Evolutionary conservation across 2,329 filamentous ascomycete genomes (phyloP).

Genomic region (Triangularia verruculosa): DNA sequence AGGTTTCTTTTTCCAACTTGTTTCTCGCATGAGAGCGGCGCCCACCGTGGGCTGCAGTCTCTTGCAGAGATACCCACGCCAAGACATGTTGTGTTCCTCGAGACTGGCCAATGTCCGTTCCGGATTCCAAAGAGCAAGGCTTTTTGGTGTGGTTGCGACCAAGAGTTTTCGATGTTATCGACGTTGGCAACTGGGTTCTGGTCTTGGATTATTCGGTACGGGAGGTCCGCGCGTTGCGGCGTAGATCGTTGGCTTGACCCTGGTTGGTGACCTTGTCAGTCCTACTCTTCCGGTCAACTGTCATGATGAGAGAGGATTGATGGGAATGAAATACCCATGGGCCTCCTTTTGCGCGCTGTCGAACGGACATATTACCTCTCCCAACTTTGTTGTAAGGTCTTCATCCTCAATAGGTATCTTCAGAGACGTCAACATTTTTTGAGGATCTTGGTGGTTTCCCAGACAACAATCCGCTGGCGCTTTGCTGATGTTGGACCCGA

Average conservation of each 20-base stretch:
- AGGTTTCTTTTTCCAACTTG: not conserved
- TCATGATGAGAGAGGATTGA: not conserved
- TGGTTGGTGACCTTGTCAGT: not conserved
- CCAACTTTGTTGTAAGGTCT: too few species aligned
- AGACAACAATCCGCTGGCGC: not conserved
- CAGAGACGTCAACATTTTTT: not conserved
- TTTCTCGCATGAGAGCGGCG: not conserved
- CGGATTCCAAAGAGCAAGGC: not conserved
- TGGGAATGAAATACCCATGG: not conserved
- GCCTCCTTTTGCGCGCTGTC: not conserved
- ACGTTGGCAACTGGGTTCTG: not conserved
- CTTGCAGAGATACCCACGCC: not conserved
- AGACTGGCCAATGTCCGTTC: not conserved
- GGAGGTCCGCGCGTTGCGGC: not conserved
- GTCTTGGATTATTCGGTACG: not conserved
- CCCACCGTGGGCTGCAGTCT: not conserved
- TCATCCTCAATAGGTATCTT: too few species aligned
- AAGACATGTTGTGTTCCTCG: not conserved
- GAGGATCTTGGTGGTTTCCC: not conserved
- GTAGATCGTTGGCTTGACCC: not conserved
- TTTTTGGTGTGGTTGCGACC: not conserved
- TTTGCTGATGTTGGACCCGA: not conserved
- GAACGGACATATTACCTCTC: too few species aligned
- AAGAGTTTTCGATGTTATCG: not conserved
- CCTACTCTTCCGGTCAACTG: not conserved